Evolutionary conservation across 495 filamentous ascomycete genomes (phyloP), one percentile per base, ranked within the genome.

Genomic region (Amphirosellinia nigrospora): DNA sequence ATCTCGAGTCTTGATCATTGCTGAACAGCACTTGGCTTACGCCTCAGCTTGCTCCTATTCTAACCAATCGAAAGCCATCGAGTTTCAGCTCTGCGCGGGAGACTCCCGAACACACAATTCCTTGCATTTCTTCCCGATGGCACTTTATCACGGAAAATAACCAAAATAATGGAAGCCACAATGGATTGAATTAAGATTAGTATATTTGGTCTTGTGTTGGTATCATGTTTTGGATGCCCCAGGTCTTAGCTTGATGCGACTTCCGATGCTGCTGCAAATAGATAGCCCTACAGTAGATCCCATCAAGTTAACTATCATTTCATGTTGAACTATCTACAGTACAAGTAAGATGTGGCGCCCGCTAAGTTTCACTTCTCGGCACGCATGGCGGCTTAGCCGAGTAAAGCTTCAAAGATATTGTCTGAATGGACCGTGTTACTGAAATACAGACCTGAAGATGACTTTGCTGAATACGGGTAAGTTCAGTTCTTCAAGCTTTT

Each of bases 331-430:
- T n/a, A n/a, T n/a, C n/a, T n/a, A n/a, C n/a, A 1, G 5, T 46
- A 26, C 6, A 23, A 26, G n/a, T n/a, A n/a, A n/a, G 34, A 13
- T 39, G 34, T 39, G 58, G 58, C 58, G 36, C 36, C 58, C 58
- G 58, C 58, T 61, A 61, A 41, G 58, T 61, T 61, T 61, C 58
- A 26, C n/a, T 61, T 36, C 8, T 36, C 32, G 55, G 55, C 55
- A 58, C 30, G 9, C 30, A 21, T 58, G 19, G 36, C 36, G 21
- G 23, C 36, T 41, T n/a, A n/a, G n/a, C 36, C 36, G 36, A 28
- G 19, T 3, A 28, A 2, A 26, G n/a, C n/a, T 26, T 39, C 30
- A 56, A 36, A 21, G 30, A 4, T 58, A 21, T 19, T 7, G 16
- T 19, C 36, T 21, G 15, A 30, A 53, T 16, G 3, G 4, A 53